Conservation (phyloP, 805 yeast genomes). For the Yarrowia sp. region DNA sequence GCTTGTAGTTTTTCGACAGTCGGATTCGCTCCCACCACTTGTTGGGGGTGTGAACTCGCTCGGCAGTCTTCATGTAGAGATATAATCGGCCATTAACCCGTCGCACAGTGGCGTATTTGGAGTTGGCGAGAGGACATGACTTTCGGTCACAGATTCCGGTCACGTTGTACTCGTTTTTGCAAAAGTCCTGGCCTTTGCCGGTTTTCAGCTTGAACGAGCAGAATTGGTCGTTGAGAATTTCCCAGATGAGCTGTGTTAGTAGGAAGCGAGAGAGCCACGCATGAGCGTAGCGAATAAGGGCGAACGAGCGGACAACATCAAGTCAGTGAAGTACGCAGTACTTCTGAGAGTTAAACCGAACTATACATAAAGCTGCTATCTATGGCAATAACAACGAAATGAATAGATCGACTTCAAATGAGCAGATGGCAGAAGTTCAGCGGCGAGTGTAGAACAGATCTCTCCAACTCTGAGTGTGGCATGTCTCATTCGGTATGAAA, state of each 20-base stretch:
- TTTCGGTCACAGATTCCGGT: slow-evolving; percentile 91
- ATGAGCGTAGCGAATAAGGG: too few relatives aligned
- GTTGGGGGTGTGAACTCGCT: slow-evolving; percentile 94
- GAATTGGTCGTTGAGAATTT: slow-evolving; percentile 91
- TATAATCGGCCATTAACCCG: slow-evolving; percentile 50
- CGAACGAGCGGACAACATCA: not conserved
- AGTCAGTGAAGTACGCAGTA: too few relatives aligned
- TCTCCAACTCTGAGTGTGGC: too few relatives aligned
- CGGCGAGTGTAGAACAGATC: too few relatives aligned
- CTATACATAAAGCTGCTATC: too few relatives aligned
- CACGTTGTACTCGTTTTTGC: slow-evolving; percentile 95
- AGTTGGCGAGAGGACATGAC: slow-evolving; percentile 92
- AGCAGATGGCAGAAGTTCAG: too few relatives aligned
- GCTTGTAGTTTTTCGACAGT: slow-evolving; percentile 85
- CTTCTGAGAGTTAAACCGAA: too few relatives aligned
- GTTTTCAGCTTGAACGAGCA: slow-evolving; percentile 94
- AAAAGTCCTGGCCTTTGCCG: slow-evolving; percentile 86
- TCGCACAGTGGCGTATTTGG: slow-evolving; percentile 52
- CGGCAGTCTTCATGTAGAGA: slow-evolving; percentile 92
- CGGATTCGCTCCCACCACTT: slow-evolving; percentile 94
- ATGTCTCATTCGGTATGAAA: too few relatives aligned
- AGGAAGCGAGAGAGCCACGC: not conserved
- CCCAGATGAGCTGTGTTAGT: slow-evolving; percentile 80
- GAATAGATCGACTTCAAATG: too few relatives aligned
- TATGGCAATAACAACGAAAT: too few relatives aligned